Percentiles rank a stretch among this genome's conserved stretches.
phyloP scores from a whole-genome alignment of 164 flowering plant genomes.

The Liriodendron chinense region DNA sequence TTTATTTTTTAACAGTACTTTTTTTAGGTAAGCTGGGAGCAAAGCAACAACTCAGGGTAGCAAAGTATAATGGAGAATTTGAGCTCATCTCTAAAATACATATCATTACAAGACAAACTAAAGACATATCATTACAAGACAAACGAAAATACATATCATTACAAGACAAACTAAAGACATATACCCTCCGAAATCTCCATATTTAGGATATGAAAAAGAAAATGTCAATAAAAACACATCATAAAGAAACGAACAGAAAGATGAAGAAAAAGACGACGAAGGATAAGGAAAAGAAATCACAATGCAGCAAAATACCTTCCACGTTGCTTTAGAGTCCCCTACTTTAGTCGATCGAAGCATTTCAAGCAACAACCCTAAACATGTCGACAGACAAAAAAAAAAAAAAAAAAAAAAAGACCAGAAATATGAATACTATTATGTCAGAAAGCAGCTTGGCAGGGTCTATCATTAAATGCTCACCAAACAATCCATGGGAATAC shows the following conservation, averaged over 20 bases:
- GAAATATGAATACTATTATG: background rate
- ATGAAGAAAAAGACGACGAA: background rate
- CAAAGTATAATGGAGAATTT: background rate
- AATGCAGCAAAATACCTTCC: slow-evolving; percentile 70
- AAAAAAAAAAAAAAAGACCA: background rate
- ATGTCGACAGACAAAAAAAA: background rate
- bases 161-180: background rate
- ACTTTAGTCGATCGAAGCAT: slow-evolving; percentile 88
- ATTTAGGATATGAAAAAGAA: too few relatives aligned
- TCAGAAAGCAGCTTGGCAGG: too few relatives aligned
- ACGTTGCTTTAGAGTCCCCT: slow-evolving; percentile 68
- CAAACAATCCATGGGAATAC: background rate
- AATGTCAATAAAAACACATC: too few relatives aligned
- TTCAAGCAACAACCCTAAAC: slow-evolving; percentile 74
- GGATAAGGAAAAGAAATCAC: background rate
- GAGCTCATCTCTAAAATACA: slow-evolving; percentile 1
- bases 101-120: too few relatives aligned
- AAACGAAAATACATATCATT: background rate
- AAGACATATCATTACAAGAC: too few relatives aligned
- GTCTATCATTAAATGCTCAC: too few relatives aligned
- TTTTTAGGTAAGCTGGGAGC: too few relatives aligned
- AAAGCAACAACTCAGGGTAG: too few relatives aligned
- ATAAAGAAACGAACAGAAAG: background rate
- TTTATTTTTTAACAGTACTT: too few relatives aligned
- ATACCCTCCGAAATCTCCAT: too few relatives aligned